Base-by-base conservation (phyloP, 2,329 filamentous ascomycete genomes). In the Cyanodermella asteris region DNA sequence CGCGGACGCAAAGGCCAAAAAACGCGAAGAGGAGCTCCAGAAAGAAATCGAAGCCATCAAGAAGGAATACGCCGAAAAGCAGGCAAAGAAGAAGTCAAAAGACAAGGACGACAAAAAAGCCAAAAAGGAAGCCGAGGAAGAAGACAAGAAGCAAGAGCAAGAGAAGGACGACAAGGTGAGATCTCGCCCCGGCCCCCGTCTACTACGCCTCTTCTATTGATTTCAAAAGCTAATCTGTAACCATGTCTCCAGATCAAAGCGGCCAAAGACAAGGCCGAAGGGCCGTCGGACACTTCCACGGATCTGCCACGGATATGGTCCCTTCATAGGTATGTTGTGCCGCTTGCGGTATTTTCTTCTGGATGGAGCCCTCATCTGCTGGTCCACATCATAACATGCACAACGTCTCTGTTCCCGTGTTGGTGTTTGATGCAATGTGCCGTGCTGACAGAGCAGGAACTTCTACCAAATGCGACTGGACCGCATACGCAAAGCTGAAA, bases 401-500 rank as follows among this genome's bases (percentile, higher is more conserved):
- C n/a, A n/a, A n/a, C n/a, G n/a, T n/a, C n/a, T n/a, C n/a, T n/a
- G n/a, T n/a, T n/a, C n/a, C n/a, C n/a, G n/a, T n/a, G n/a, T n/a
- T n/a, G n/a, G n/a, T n/a, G n/a, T n/a, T n/a, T 22, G 26, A 18
- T 23, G 7, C 24, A 11, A 9, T 15, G 16, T 25, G 12, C 6
- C n/a, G 21, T 13, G 11, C 17, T 18, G 9, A 24, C 12, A 13
- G 4, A 14, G 25, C 39, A 87, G 78, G 38, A 63, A 68, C 14
- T 91, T 97, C 48, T 90, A 80, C 43, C 73, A 84, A 37, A 77
- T 81, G 53, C 69, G 87, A 10, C 45, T 91, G 25, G 69, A 80
- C 43, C 74, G 73, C 42, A 72, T 81, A 41, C 64, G 71, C 21
- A 74, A 76, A 44, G 63, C 64, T n/a, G 77, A 87, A 41, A 58